phyloP scores from a whole-genome alignment of 2,329 filamentous ascomycete genomes.

The Xylariaceae sp. region DNA sequence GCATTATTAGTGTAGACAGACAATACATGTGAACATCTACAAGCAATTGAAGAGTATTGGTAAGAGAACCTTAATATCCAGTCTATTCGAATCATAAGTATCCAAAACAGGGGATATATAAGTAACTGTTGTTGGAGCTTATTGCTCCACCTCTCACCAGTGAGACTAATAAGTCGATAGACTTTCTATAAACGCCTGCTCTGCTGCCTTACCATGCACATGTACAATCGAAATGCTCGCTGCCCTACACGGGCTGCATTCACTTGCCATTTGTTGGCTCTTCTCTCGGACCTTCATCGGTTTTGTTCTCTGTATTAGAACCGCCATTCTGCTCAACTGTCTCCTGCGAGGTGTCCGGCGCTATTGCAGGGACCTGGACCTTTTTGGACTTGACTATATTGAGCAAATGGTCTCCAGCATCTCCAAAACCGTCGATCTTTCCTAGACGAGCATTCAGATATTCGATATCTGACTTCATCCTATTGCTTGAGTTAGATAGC shows the following conservation, averaged over 20 bases:
- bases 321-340: not conserved
- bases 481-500: constrained; percentile 30
- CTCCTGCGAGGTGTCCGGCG: constrained; percentile 8
- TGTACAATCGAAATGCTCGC: constrained; percentile 4
- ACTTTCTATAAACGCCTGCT: constrained; percentile 19
- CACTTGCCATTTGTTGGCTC: constrained; percentile 12
- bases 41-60: too few species aligned
- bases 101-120: not conserved
- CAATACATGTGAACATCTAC: too few species aligned
- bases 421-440: constrained; percentile 74
- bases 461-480: constrained; percentile 73
- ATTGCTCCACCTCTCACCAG: not conserved
- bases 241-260: constrained; percentile 2
- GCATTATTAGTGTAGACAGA: too few species aligned
- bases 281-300: constrained; percentile 1
- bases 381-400: constrained; percentile 60
- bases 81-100: not conserved
- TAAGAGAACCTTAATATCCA: too few species aligned
- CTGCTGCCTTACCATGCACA: constrained; percentile 10
- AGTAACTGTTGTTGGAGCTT: not conserved
- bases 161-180: not conserved
- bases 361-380: constrained; percentile 12
- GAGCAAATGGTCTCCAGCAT: constrained; percentile 66
- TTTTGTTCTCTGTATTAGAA: constrained; percentile 3
- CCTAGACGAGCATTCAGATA: constrained; percentile 66